Base-by-base conservation (phyloP, 371 early-diverging fungal genomes). In the Rhizopus microsporus region DNA sequence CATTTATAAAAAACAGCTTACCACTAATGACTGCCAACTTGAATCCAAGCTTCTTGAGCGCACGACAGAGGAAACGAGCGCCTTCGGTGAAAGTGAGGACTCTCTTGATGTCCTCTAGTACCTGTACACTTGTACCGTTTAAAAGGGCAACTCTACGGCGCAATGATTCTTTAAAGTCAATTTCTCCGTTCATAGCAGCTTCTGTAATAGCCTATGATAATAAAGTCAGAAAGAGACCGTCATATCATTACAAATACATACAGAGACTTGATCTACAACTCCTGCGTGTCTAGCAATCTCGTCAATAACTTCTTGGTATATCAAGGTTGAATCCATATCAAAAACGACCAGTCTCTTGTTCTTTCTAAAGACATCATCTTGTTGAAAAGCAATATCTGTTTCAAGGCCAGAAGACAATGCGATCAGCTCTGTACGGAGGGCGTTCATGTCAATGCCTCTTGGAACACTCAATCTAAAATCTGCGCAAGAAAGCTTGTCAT, bases 261-360 rank as follows among this genome's bases (percentile, higher is more conserved):
- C 95, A 16, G 96, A 87, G 4, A 98, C 96, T 72, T 95, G 71
- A 15, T 91, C 88, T 37, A 93, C 91, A 17, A 97, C 93, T 47
- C 97, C 97, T 7, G 93, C 90, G 62, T 90, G 74, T 33, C 89
- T 75, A 10, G 97, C 99, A 73, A 98, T 91, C 77, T 97, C 98
- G 71, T 98, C 99, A 81, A 98, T 98, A 16, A 96, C 96, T 65
- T 98, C 99, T 71, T 97, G 96, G 67, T 93, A 91, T 65, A 98
- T 98, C 55, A 98, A 71, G 0, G 99, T 98, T 4, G 95, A 95
- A 67, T 98, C 99, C 97, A 98, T 97, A 77, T 98, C 99, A 78
- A 98, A 97, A 5, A 97, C 93, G 5, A 94, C 93, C 33, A 98
- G 81, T 43, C 98, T 85, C 77, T 96, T 96, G 61, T 94, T 85